Evolutionary conservation across 768 basidiomycete species (phyloP).

Genomic region (Hirschioporus abietinus): DNA sequence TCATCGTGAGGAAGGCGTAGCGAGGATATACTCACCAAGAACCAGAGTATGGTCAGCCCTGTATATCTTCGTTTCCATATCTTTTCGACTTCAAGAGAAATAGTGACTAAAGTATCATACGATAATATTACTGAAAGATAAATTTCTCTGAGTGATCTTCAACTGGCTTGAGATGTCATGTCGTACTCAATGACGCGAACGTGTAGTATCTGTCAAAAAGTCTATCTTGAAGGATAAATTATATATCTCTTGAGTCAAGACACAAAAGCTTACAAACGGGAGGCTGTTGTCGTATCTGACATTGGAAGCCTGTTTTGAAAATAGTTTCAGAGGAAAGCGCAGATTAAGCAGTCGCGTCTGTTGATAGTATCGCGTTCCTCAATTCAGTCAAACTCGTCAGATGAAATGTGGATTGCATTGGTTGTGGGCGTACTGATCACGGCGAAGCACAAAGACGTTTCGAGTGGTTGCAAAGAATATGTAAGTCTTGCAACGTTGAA

Average conservation of each 20-base stretch:
- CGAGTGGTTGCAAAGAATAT: too few relatives aligned
- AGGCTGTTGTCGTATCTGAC: not conserved
- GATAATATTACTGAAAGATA: conserved; percentile 12
- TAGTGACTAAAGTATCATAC: conserved; percentile 13
- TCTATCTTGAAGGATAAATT: not conserved
- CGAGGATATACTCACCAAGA: conserved; percentile 6
- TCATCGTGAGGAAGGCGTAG: not conserved
- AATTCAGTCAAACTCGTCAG: too few relatives aligned
- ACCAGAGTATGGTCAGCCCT: conserved; percentile 13
- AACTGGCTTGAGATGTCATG: not conserved
- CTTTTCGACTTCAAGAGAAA: conserved; percentile 15
- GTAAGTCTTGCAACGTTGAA: too few relatives aligned
- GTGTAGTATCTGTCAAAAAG: not conserved
- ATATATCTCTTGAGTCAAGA: not conserved
- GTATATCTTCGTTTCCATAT: conserved; percentile 15
- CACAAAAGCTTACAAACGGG: not conserved
- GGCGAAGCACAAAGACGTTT: too few relatives aligned
- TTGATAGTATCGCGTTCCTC: too few relatives aligned
- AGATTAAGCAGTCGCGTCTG: too few relatives aligned
- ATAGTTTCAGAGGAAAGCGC: too few relatives aligned
- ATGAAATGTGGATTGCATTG: too few relatives aligned
- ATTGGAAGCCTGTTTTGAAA: too few relatives aligned
- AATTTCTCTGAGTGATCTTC: not conserved
- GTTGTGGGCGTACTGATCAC: too few relatives aligned
- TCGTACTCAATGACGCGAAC: not conserved